phyloP scores from a whole-genome alignment of 768 basidiomycete species.

The Nidularia sp. region DNA sequence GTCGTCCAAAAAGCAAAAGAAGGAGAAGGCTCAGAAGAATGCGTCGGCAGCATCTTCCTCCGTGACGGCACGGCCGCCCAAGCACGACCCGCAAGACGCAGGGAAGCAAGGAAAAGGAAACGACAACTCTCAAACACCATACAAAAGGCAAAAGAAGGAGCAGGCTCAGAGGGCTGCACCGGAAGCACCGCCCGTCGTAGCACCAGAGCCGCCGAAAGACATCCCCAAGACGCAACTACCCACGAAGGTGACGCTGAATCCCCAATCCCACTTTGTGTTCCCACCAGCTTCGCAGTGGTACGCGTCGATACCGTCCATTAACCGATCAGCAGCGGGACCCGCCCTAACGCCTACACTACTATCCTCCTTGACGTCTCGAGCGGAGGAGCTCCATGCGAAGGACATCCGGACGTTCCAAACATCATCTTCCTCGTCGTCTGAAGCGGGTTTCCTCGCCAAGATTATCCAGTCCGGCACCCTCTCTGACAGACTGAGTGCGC shows the following conservation, averaged over 20 bases:
- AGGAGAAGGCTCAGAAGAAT: constrained; percentile 2
- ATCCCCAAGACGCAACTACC: constrained; percentile 21
- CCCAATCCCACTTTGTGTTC: constrained; percentile 34
- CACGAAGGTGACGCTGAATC: constrained; percentile 27
- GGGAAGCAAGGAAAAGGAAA: constrained; percentile 7
- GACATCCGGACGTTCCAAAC: constrained; percentile 43
- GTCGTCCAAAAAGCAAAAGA: constrained; percentile 5
- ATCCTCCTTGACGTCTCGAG: constrained; percentile 40
- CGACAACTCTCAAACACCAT: constrained; percentile 4
- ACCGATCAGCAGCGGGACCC: constrained; percentile 20
- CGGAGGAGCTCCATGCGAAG: constrained; percentile 40
- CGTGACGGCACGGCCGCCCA: too few relatives aligned
- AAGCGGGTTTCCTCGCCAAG: constrained; percentile 77
- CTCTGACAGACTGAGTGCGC: constrained; percentile 85
- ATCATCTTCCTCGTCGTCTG: constrained; percentile 63
- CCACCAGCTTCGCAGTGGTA: constrained; percentile 55
- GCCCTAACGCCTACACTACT: constrained; percentile 40
- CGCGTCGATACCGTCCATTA: constrained; percentile 35
- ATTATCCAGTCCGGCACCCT: constrained; percentile 87
- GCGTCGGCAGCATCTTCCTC: too few relatives aligned
- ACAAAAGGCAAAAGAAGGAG: constrained; percentile 1
- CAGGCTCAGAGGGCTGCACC: constrained; percentile 2
- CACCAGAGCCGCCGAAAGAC: constrained; percentile 3
- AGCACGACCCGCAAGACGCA: too few relatives aligned
- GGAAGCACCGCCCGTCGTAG: background rate